Evolutionary conservation across 2,329 filamentous ascomycete genomes (phyloP), one percentile per base, ranked within the genome.

Genomic region (Pseudopyricularia cyperi): DNA sequence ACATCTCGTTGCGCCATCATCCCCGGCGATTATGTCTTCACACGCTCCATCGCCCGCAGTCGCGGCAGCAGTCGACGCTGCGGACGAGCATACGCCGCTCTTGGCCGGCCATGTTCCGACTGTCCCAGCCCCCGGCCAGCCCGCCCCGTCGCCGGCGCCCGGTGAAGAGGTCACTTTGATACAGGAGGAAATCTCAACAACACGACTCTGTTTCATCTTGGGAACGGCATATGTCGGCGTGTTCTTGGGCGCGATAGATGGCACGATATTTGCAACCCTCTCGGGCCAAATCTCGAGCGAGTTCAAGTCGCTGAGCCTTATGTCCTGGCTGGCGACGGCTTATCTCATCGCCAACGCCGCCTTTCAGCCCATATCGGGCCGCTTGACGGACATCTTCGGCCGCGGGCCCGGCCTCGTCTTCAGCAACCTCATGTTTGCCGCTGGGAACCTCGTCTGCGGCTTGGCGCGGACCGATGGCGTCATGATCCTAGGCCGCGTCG

Each of bases 261-360:
- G 79, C 1, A 93, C 87, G 48, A 84, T 95, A 56, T 87, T 95
- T 58, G 89, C 89, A 8, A 95, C 89, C 0, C 76, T 95, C 1
- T 84, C 87, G 0, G 86, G 80, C 0, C 87, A 89, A 7, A 95
- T 96, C 56, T 87, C 87, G 24, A 86, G 82, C 62, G 84, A 85
- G 44, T 95, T 95, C 67, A 74, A 83, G 54, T 94, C 87, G 1
- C 78, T 95, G 28, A 85, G 83, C 19, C 73, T 93, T 4, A 75
- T 95, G 46, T 90, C 88, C 1, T 95, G 89, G 89, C 80, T 95
- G 7, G 89, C 88, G 0, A 86, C 87, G 0, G 84, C 87, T 19
- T 95, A 95, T 63, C 76, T 95, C 28, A 89, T 95, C 60, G 85
- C 89, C 58, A 95, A 91, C 65, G 86, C 89, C 2, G 88, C 88